A percentile compares a stretch with the other conserved stretches of the same genome.
Conservation (phyloP, 768 basidiomycete genomes). For the Naganishia onofrii region DNA sequence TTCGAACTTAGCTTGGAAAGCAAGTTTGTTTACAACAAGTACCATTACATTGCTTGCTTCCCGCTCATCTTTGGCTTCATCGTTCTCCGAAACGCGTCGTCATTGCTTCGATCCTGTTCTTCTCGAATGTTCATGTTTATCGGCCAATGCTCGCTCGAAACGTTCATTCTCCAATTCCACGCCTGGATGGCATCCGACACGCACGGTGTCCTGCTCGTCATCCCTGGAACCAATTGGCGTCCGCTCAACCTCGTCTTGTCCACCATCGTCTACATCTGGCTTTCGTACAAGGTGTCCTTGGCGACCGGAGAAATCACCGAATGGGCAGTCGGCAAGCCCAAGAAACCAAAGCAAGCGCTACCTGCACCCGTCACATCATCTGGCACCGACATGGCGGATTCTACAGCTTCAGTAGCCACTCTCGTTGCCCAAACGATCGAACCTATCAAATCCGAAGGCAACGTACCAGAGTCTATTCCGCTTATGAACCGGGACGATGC, state of each 20-base stretch:
- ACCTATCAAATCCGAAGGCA: conserved; percentile 37
- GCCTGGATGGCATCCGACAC: conserved; percentile 81
- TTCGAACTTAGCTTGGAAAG: conserved; percentile 73
- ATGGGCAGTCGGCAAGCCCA: conserved; percentile 53
- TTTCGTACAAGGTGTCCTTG: conserved; percentile 71
- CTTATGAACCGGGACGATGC: conserved; percentile 43
- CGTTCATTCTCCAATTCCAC: conserved; percentile 84
- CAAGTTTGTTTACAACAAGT: conserved; percentile 81
- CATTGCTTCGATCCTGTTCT: conserved; percentile 66
- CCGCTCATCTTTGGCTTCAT: conserved; percentile 75
- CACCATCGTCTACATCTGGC: conserved; percentile 72
- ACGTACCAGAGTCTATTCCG: conserved; percentile 49
- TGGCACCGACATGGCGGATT: not conserved
- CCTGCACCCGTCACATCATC: conserved; percentile 22
- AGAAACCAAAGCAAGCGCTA: conserved; percentile 32
- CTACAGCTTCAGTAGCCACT: conserved; percentile 53
- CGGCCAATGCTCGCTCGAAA: conserved; percentile 82
- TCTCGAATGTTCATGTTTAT: conserved; percentile 73
- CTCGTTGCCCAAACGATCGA: conserved; percentile 37
- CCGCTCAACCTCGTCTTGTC: conserved; percentile 75
- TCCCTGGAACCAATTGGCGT: conserved; percentile 72
- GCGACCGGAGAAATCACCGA: conserved; percentile 72
- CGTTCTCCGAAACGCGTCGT: conserved; percentile 71
- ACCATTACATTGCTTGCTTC: conserved; percentile 79
- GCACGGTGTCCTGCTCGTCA: conserved; percentile 72